These are phyloP conservation scores for Penicillium oxalicum DNA, from an alignment of 2,329 filamentous ascomycete genomes.

Conservation along the genomic window DNA sequence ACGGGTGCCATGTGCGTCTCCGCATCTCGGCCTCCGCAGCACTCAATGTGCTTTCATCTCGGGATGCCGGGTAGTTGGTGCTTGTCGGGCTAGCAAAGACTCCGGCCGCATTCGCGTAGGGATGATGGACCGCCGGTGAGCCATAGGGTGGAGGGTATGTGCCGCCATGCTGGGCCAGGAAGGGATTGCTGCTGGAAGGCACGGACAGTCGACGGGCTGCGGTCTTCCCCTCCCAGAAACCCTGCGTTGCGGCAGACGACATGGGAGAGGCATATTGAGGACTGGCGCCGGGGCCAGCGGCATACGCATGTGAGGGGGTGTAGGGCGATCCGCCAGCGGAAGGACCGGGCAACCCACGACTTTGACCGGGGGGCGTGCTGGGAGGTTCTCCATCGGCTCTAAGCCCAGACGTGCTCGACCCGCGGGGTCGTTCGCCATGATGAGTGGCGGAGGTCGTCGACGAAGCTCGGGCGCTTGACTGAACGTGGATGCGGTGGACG, in stretches of 20 bases:
- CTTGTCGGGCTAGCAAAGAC: constrained; percentile 62
- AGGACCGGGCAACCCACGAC: constrained; percentile 57
- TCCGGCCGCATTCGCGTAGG: constrained; percentile 53
- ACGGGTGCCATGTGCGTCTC: constrained; percentile 85
- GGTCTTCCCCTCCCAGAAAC: constrained; percentile 65
- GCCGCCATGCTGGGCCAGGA: constrained; percentile 57
- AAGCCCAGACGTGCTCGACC: constrained; percentile 58
- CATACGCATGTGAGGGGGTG: constrained; percentile 77
- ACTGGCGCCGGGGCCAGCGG: constrained; percentile 63
- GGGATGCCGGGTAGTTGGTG: constrained; percentile 49
- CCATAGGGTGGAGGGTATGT: constrained; percentile 53
- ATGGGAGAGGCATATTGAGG: constrained; percentile 75
- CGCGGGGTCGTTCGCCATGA: constrained; percentile 67
- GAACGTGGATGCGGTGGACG: constrained; percentile 65
- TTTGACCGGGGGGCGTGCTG: constrained; percentile 58
- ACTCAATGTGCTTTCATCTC: constrained; percentile 29
- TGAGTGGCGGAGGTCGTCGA: constrained; percentile 70
- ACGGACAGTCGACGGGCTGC: constrained; percentile 74
- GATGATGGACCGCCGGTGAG: constrained; percentile 51
- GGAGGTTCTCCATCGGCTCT: constrained; percentile 60
- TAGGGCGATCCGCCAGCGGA: constrained; percentile 74
- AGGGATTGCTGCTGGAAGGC: constrained; percentile 68
- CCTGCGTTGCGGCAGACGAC: constrained; percentile 62
- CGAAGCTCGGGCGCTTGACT: constrained; percentile 58
- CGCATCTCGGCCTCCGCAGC: constrained; percentile 68